phyloP scores from a whole-genome alignment of 1,139 yeast species.

The Saccharomyces hybrid region DNA sequence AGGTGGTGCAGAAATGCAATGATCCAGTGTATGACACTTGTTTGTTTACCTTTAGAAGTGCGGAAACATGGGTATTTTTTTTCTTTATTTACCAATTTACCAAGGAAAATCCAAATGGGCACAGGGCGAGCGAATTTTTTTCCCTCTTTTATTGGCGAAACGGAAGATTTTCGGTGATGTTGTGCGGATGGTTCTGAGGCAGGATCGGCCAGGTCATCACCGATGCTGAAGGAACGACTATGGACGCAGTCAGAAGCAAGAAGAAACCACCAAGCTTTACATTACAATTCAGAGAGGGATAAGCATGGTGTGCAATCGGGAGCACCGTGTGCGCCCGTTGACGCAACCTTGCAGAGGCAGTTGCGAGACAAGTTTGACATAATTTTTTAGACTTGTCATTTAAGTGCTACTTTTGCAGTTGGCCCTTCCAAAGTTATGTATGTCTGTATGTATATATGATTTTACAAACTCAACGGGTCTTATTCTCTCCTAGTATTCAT shows the following conservation, averaged over 20 bases:
- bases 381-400: too few species aligned
- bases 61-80: neutral
- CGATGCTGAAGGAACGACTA: neutral
- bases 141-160: neutral
- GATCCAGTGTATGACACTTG: neutral
- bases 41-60: neutral
- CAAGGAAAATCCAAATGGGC: neutral
- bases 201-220: neutral
- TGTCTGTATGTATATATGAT: too few species aligned
- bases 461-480: too few species aligned
- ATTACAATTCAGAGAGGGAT: neutral
- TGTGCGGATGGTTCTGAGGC: neutral
- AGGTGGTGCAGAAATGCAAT: neutral
- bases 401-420: too few species aligned
- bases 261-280: neutral
- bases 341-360: too few species aligned
- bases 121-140: conserved; percentile 1
- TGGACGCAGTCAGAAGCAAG: neutral
- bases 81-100: neutral
- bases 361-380: too few species aligned
- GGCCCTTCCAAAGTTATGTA: too few species aligned
- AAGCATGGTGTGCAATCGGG: neutral
- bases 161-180: neutral
- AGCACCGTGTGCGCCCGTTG: neutral
- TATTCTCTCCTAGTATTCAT: too few species aligned